Conservation (phyloP, 2,329 filamentous ascomycete genomes). For the Madurella mycetomatis region DNA sequence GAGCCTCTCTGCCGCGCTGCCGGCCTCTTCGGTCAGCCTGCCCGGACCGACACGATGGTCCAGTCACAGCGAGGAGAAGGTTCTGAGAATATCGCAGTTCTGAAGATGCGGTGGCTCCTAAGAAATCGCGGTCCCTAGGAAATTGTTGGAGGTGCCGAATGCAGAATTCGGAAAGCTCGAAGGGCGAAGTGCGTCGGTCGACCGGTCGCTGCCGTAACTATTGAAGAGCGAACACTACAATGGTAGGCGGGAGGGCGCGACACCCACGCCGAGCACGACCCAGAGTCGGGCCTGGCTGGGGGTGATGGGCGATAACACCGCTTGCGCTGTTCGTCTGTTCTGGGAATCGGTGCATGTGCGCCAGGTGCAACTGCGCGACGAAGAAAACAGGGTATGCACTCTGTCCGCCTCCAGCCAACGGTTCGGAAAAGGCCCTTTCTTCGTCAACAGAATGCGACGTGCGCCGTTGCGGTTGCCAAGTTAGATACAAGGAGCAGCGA, state of each 20-base stretch:
- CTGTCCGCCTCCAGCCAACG: neutral
- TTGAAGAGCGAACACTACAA: neutral
- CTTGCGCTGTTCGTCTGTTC: neutral
- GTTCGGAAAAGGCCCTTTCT: neutral
- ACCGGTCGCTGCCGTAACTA: neutral
- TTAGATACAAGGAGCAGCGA: too few relatives aligned
- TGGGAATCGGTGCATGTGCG: neutral
- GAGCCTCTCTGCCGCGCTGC: constrained; percentile 11
- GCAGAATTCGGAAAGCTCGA: neutral
- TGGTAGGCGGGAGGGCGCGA: too few relatives aligned
- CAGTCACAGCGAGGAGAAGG: neutral
- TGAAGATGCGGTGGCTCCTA: neutral
- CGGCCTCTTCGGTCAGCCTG: constrained; percentile 5
- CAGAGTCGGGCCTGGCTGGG: neutral
- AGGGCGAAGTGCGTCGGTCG: neutral
- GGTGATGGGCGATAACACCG: neutral
- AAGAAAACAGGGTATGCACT: neutral
- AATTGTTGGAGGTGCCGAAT: neutral
- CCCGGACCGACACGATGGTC: constrained; percentile 6
- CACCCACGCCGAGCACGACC: neutral
- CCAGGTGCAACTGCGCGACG: neutral
- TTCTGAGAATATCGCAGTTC: neutral
- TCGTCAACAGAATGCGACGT: too few relatives aligned
- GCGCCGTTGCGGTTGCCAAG: too few relatives aligned
- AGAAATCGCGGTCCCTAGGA: neutral